Conservation (phyloP, 129 eudicot genomes). For the Helianthus tuberosus region DNA sequence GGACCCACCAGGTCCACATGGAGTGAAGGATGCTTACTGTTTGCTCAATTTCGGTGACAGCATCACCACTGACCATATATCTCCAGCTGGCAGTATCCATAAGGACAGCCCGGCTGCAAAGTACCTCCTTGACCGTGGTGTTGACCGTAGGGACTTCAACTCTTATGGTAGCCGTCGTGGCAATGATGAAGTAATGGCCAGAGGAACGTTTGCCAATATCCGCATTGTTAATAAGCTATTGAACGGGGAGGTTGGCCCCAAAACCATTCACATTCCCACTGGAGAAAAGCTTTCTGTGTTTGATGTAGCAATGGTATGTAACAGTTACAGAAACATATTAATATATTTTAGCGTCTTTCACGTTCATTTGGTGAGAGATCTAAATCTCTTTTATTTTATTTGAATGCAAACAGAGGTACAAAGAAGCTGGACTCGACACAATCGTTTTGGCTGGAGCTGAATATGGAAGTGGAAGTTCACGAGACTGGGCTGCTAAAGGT, state of each 20-base stretch:
- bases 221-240: slow-evolving; percentile 91
- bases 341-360: neutral
- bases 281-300: slow-evolving; percentile 90
- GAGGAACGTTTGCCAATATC: slow-evolving; percentile 97
- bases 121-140: slow-evolving; percentile 84
- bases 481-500: slow-evolving; percentile 99
- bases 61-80: slow-evolving; percentile 97
- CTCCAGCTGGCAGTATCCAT: slow-evolving; percentile 98
- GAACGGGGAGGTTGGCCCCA: slow-evolving; percentile 94
- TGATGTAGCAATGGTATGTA: slow-evolving; percentile 84
- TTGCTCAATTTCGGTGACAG: slow-evolving; percentile 94
- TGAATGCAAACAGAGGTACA: slow-evolving; percentile 65
- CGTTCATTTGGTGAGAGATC: neutral
- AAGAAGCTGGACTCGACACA: slow-evolving; percentile 81
- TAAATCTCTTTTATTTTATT: neutral
- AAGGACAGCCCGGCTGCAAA: slow-evolving; percentile 99
- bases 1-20: slow-evolving; percentile 96
- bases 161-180: slow-evolving; percentile 99
- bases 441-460: slow-evolving; percentile 94
- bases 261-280: slow-evolving; percentile 86
- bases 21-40: slow-evolving; percentile 96
- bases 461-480: slow-evolving; percentile 96
- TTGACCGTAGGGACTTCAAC: slow-evolving; percentile 90
- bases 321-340: neutral
- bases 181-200: slow-evolving; percentile 91